Evolutionary conservation across 1,139 yeast genomes (phyloP).

Genomic region (Magnusiomyces tetraspermus): DNA sequence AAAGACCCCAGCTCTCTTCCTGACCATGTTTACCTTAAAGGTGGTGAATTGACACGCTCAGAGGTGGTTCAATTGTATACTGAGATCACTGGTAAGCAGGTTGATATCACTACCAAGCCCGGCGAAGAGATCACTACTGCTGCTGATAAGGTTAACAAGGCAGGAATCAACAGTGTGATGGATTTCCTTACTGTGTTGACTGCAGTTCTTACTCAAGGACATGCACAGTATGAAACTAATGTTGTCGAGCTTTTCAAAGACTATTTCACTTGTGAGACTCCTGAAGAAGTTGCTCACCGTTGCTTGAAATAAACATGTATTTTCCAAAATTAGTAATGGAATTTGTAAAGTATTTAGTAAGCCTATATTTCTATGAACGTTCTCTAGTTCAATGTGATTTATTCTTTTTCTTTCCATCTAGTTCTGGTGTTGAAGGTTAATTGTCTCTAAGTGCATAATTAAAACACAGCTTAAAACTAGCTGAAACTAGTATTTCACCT

Average conservation of each 20-base stretch:
- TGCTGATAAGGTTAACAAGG: conserved; percentile 7
- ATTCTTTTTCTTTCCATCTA: no score
- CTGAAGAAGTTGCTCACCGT: background rate
- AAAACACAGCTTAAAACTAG: no score
- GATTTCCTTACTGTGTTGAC: conserved; percentile 7
- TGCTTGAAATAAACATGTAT: background rate
- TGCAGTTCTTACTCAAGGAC: background rate
- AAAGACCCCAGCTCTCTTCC: conserved; percentile 35
- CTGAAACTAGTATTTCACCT: no score
- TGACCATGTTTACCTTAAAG: conserved; percentile 37
- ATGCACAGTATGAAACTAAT: background rate
- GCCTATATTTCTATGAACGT: no score
- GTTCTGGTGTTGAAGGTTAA: no score
- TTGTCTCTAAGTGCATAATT: no score
- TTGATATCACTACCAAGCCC: conserved; percentile 23
- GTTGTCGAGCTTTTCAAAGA: background rate
- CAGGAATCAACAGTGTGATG: conserved; percentile 6
- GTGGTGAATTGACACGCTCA: conserved; percentile 36
- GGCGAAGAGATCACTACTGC: conserved; percentile 5
- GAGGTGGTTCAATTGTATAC: conserved; percentile 39
- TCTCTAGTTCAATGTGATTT: no score
- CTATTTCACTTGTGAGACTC: background rate
- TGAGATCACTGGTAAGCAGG: conserved; percentile 33
- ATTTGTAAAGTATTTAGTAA: no score
- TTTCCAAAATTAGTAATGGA: no score